Evolutionary conservation across 371 early-diverging fungal species (phyloP), one percentile per base, ranked within the genome.

Genomic region (Rhizopus stolonifer): DNA sequence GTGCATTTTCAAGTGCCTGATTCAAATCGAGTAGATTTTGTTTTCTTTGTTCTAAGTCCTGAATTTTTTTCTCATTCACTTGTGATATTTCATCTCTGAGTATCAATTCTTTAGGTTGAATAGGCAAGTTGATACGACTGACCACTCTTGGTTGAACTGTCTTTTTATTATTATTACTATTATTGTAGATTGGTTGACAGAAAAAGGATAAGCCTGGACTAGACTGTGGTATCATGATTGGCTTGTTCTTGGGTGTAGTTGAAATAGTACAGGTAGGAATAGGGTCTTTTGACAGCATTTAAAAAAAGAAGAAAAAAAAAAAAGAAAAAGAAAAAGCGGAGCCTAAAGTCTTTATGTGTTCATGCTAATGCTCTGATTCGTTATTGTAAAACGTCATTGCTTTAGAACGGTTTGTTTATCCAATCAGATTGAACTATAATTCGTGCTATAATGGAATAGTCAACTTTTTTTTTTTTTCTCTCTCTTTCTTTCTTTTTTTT

Each of bases 31-130:
- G 50, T 4, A 79, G 40, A 10, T 70, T 72, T 13, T 68, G 54
- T 47, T 76, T 79, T 56, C 71, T 73, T 34, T 74, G 76, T 69
- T 79, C 80, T 46, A 79, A 55, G 55, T 79, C 80, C 52, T 72
- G 69, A 49, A 79, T 72, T 77, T 79, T 39, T n/a, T n/a, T n/a
- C 29, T 14, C 11, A 49, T 7, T 21, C 11, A 6, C 25, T 45
- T 13, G 11, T 24, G 9, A 7, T 49, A 5, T 24, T 18, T 36
- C 9, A n/a, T n/a, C n/a, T n/a, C n/a, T n/a, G n/a, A n/a, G n/a
- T n/a, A n/a, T n/a, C n/a, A n/a, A n/a, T 19, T n/a, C 53, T 32
- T 43, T 29, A 7, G 29, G 21, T 8, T 11, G 15, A 2, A 9
- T 9, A 19, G 54, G 26, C 23, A 53, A 31, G 32, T 57, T 52